A percentile compares a stretch with the other conserved stretches of the same genome.
Conservation (phyloP, 2,329 filamentous ascomycete species). For the Monilinia fructigena region DNA sequence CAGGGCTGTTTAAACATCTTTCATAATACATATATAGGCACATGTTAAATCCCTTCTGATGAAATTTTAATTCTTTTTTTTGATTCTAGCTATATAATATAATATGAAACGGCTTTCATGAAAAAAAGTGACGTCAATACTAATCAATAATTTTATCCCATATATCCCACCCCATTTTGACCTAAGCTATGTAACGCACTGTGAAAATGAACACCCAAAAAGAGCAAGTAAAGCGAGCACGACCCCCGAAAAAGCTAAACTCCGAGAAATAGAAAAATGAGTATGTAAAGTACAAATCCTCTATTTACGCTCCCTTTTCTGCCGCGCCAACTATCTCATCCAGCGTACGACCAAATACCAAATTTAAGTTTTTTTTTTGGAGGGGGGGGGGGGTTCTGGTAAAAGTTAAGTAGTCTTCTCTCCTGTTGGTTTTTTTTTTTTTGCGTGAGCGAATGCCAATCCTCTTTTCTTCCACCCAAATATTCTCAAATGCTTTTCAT, state of each 20-base stretch:
- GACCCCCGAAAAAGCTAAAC: constrained; percentile 4
- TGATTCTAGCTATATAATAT: constrained; percentile 11
- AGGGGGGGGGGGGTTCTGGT: neutral
- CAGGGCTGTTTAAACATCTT: neutral
- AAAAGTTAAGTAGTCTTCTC: constrained; percentile 1
- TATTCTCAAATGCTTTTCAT: constrained; percentile 21
- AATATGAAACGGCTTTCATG: neutral
- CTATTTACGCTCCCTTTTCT: constrained; percentile 10
- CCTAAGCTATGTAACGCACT: constrained; percentile 11
- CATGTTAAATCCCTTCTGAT: neutral
- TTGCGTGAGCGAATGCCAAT: constrained; percentile 21
- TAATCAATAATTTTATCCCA: constrained; percentile 18
- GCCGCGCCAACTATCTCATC: neutral
- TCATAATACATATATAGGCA: neutral
- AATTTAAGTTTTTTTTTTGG: neutral
- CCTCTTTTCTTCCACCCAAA: constrained; percentile 18
- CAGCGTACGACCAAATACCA: constrained; percentile 2
- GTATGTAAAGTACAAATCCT: neutral
- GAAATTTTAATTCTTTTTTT: constrained; percentile 17
- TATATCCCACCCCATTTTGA: constrained; percentile 9
- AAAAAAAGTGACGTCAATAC: neutral
- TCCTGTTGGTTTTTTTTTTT: neutral
- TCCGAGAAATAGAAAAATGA: constrained; percentile 1
- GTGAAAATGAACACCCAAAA: constrained; percentile 12
- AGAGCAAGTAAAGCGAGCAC: constrained; percentile 11